These are phyloP conservation scores for Fusarium chaquense DNA, from an alignment of 2,329 filamentous ascomycete species.

Conservation along the genomic window DNA sequence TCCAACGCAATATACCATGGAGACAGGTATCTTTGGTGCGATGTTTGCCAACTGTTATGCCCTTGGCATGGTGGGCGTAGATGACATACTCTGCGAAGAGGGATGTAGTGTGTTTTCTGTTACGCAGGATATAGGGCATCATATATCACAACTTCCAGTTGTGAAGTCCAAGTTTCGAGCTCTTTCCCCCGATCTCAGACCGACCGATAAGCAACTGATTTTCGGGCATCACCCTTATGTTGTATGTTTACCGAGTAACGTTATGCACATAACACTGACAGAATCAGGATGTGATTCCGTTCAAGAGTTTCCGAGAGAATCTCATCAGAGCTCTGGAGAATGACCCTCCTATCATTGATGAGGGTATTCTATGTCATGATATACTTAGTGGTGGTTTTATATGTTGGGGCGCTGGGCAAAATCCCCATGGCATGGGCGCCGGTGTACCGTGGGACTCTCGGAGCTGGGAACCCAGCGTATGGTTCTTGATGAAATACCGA, in stretches of 20 bases:
- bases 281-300: slow-evolving; percentile 52
- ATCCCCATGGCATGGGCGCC: slow-evolving; percentile 48
- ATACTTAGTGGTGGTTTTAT: slow-evolving; percentile 52
- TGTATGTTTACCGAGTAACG: slow-evolving; percentile 24
- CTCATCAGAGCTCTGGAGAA: slow-evolving; percentile 44
- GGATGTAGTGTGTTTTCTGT: slow-evolving; percentile 51
- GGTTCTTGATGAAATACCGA: slow-evolving; percentile 59
- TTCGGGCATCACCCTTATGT: slow-evolving; percentile 53
- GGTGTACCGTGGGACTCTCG: slow-evolving; percentile 59
- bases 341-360: slow-evolving; percentile 50
- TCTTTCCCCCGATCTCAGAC: slow-evolving; percentile 49
- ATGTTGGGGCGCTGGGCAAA: slow-evolving; percentile 54
- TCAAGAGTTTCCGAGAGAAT: slow-evolving; percentile 49
- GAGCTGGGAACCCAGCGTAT: slow-evolving; percentile 59
- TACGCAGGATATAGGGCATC: slow-evolving; percentile 40
- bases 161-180: slow-evolving; percentile 44
- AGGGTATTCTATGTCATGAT: slow-evolving; percentile 54
- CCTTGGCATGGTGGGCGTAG: slow-evolving; percentile 48
- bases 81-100: slow-evolving; percentile 45
- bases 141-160: slow-evolving; percentile 42
- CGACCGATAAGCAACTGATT: slow-evolving; percentile 50
- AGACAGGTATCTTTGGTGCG: slow-evolving; percentile 50
- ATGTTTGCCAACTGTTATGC: slow-evolving; percentile 55
- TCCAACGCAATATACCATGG: slow-evolving; percentile 34
- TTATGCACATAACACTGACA: slow-evolving; percentile 16